Base-by-base conservation (phyloP, 2,329 filamentous ascomycete species). In the Pseudophaeomoniella oleicola region DNA sequence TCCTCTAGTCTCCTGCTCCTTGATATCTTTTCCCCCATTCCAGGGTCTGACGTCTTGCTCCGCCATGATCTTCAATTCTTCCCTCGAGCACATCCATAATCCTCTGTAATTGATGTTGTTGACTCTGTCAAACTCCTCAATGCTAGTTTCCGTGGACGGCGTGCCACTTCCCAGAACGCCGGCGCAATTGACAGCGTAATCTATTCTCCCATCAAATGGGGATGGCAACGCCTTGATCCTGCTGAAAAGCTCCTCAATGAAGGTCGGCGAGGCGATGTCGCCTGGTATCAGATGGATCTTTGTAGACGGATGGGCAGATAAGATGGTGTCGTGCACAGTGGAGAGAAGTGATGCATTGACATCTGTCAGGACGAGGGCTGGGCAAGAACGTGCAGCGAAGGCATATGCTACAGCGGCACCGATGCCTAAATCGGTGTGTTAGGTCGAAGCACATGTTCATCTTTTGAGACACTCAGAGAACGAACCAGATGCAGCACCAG, bases 161-260 rank as follows among this genome's bases (percentile, higher is more conserved):
- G 59, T 53, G 5, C 56, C 50, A 3, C 54, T 50, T 3, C 64
- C 63, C 3, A 69, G 46, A 3, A 74, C 59, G 0, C 71, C 71
- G 0, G 71, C 71, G 36, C 69, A 72, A 39, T 69, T 69, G 4
- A 74, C 65, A 0, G 62, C 63, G 46, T 75, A 75, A 45, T 75
- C 71, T 3, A 75, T 48, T 5, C 70, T 62, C 0, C 51, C 50
- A 39, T 70, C 69, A 1, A 39, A 42, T 1, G 44, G 42, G n/a
- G 22, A 6, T n/a, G 22, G 22, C 22, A n/a, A 6, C n/a, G 22
- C 6, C 3, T 50, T 48, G 0, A 56, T 48, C 1, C 56, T 50
- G 22, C 43, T 48, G 15, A 52, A 51, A 13, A 69, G 58, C 0
- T 47, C 46, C 3, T 56, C 50, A 16, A 64, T 58, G 40, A 66